These are phyloP conservation scores for Penstemon newberryi DNA, from an alignment of 257 asterid genomes.

Conservation along the genomic window DNA sequence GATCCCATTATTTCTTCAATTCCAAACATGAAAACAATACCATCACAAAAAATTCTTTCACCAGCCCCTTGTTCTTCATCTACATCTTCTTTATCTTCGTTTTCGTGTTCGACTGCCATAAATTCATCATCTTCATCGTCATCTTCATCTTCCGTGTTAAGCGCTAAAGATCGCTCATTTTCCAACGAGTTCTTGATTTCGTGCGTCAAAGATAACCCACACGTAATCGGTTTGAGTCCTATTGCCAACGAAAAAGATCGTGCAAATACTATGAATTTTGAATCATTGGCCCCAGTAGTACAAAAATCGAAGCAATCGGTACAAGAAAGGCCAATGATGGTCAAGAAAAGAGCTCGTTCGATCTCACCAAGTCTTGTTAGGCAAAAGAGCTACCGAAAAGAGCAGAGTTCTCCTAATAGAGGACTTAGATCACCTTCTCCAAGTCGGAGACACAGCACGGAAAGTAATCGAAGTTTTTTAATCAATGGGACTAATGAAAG, in stretches of 20 bases:
- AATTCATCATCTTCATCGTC: constrained; percentile 39
- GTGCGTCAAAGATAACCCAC: constrained; percentile 66
- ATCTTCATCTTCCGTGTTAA: constrained; percentile 32
- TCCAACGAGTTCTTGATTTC: constrained; percentile 63
- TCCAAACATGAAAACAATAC: constrained; percentile 21
- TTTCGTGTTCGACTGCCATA: constrained; percentile 38
- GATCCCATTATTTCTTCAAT: constrained; percentile 34
- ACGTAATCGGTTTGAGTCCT: constrained; percentile 33
- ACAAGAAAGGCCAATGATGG: constrained; percentile 30
- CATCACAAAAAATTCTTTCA: constrained; percentile 37
- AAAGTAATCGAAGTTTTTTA: constrained; percentile 30
- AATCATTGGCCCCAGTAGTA: constrained; percentile 7
- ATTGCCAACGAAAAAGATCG: constrained; percentile 13
- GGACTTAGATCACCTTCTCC: constrained; percentile 71
- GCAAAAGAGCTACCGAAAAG: constrained; percentile 69
- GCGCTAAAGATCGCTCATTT: constrained; percentile 55
- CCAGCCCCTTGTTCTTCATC: constrained; percentile 50
- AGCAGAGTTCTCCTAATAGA: constrained; percentile 35
- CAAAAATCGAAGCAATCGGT: constrained; percentile 21
- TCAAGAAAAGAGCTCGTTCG: constrained; percentile 58
- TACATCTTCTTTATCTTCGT: constrained; percentile 41
- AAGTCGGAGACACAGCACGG: constrained; percentile 51
- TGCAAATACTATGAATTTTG: constrained; percentile 13
- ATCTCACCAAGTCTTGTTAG: constrained; percentile 54
- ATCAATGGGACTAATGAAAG: constrained; percentile 24